phyloP scores from a whole-genome alignment of 805 yeast species.

The Monosporozyma solicola region DNA sequence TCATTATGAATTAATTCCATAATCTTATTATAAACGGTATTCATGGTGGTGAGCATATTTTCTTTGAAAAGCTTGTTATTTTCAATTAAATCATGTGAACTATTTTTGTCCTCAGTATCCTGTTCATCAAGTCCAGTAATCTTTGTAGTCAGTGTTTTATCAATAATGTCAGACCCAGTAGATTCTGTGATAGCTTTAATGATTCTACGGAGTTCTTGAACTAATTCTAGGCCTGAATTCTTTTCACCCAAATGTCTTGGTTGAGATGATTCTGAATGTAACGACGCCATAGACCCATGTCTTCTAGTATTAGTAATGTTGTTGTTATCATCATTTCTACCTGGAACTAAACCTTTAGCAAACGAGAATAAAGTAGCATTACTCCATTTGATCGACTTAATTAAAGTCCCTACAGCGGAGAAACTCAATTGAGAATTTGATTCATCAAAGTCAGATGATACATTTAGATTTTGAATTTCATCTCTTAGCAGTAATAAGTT shows the following conservation, averaged over 20 bases:
- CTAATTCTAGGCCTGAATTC: conserved; percentile 68
- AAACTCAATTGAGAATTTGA: conserved; percentile 57
- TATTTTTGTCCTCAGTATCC: conserved; percentile 17
- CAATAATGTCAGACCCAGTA: conserved; percentile 40
- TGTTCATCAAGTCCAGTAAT: neutral
- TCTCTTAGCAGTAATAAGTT: conserved; percentile 62
- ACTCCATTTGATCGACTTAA: conserved; percentile 32
- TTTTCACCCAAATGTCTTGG: conserved; percentile 28
- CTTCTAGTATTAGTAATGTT: neutral
- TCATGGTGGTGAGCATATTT: conserved; percentile 45
- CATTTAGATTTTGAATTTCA: conserved; percentile 69
- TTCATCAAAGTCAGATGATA: conserved; percentile 64
- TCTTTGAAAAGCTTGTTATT: conserved; percentile 37
- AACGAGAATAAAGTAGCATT: conserved; percentile 7
- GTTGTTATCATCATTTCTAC: neutral
- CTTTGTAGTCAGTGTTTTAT: neutral
- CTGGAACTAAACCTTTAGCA: conserved; percentile 9
- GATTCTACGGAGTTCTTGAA: conserved; percentile 58
- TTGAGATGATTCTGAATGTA: neutral
- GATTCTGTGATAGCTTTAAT: conserved; percentile 62
- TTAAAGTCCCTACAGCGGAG: conserved; percentile 57
- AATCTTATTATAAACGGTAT: conserved; percentile 46
- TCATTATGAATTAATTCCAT: conserved; percentile 47
- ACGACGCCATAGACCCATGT: neutral
- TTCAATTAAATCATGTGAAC: conserved; percentile 12